Conservation (phyloP, 805 yeast genomes). For the Maudiozyma bulderi region DNA sequence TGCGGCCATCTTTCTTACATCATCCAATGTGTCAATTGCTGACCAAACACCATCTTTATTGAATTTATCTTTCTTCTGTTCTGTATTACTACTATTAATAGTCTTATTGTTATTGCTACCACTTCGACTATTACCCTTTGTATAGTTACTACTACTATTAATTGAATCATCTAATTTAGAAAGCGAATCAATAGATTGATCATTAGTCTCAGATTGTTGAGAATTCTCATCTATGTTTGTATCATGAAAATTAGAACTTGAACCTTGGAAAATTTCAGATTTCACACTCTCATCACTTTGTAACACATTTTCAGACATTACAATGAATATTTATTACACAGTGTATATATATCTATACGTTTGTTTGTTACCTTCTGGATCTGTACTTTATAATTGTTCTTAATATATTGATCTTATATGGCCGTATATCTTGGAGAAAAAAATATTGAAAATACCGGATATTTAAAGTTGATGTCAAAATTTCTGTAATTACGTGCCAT, state of each 20-base stretch:
- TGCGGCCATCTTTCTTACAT: conserved; percentile 53
- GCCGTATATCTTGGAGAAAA: no score
- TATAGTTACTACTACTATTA: no score
- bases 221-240: neutral
- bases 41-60: conserved; percentile 77
- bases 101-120: neutral
- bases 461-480: no score
- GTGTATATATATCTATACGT: neutral
- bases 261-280: neutral
- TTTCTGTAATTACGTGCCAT: no score
- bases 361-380: no score
- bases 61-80: neutral
- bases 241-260: neutral
- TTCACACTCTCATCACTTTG: neutral
- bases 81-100: neutral
- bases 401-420: no score
- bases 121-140: no score
- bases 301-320: neutral
- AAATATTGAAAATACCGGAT: no score
- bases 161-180: no score
- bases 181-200: no score
- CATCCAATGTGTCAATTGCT: conserved; percentile 77
- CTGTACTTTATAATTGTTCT: no score
- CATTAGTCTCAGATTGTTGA: no score
- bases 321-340: neutral